Conservation (phyloP, 2,329 filamentous ascomycete species). For the Diaporthe citri region DNA sequence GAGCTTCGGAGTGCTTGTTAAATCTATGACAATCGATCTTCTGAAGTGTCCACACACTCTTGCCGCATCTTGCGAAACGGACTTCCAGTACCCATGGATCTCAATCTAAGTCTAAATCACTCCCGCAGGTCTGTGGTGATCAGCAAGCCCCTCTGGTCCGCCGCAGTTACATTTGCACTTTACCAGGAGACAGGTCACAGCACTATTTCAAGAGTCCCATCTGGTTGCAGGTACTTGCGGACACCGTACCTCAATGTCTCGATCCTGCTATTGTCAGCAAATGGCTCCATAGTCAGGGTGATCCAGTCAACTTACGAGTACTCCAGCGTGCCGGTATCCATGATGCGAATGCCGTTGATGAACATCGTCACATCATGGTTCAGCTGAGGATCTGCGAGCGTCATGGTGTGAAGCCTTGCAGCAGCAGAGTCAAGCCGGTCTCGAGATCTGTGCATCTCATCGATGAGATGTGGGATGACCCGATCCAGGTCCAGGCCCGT, state of each 20-base stretch:
- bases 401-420: conserved; percentile 31
- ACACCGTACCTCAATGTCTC: conserved; percentile 51
- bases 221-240: conserved; percentile 46
- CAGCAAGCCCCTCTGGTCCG: neutral
- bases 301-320: conserved; percentile 48
- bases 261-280: conserved; percentile 45
- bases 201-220: conserved; percentile 51
- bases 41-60: neutral
- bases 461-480: conserved; percentile 29
- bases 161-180: conserved; percentile 25
- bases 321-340: conserved; percentile 50
- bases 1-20: neutral
- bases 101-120: neutral
- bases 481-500: conserved; percentile 26
- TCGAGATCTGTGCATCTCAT: conserved; percentile 37
- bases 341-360: conserved; percentile 48
- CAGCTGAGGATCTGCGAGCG: conserved; percentile 37
- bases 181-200: conserved; percentile 41
- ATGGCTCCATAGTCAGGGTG: no score
- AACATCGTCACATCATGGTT: conserved; percentile 43
- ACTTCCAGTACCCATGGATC: neutral
- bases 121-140: neutral
- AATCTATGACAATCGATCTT: neutral
- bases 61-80: neutral
- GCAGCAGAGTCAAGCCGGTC: conserved; percentile 38